These are phyloP conservation scores for Globomyces pollinis-pini DNA, from an alignment of 192 early-diverging fungal species.

Conservation along the genomic window DNA sequence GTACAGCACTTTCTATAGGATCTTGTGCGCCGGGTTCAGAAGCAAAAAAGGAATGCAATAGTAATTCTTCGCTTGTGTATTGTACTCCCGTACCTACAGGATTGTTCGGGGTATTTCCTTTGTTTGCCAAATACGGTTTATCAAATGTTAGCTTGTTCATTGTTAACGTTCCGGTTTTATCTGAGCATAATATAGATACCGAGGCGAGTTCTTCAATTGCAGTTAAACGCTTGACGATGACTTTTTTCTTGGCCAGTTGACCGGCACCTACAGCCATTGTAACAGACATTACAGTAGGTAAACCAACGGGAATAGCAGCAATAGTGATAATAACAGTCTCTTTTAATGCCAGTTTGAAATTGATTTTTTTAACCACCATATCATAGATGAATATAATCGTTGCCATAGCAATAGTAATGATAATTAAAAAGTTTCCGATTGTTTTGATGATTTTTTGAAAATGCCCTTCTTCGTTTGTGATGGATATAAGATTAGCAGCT, in stretches of 20 bases:
- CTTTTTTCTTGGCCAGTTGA: conserved; percentile 78
- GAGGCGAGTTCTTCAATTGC: conserved; percentile 90
- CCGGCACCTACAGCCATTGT: conserved; percentile 91
- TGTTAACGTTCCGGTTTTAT: conserved; percentile 95
- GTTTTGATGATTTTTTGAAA: conserved; percentile 92
- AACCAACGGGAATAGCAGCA: conserved; percentile 88
- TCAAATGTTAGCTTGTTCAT: conserved; percentile 88
- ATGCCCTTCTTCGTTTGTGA: conserved; percentile 88
- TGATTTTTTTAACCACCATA: conserved; percentile 45
- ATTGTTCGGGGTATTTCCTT: conserved; percentile 51
- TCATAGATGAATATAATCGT: conserved; percentile 69
- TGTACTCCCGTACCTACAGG: conserved; percentile 47
- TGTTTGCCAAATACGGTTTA: conserved; percentile 70
- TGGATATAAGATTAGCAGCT: conserved; percentile 85
- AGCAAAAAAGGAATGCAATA: conserved; percentile 70
- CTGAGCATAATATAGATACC: conserved; percentile 71
- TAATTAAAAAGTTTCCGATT: conserved; percentile 89
- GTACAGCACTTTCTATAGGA: conserved; percentile 82
- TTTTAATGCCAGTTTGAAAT: conserved; percentile 34
- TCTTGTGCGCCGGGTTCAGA: conserved; percentile 85
- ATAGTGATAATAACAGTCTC: conserved; percentile 81
- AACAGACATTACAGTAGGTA: conserved; percentile 85
- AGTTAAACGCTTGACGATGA: conserved; percentile 90
- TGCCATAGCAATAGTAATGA: conserved; percentile 54
- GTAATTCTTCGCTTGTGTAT: conserved; percentile 64